Evolutionary conservation across 2,329 filamentous ascomycete species (phyloP).

Genomic region (Rhinocladiella mackenziei): DNA sequence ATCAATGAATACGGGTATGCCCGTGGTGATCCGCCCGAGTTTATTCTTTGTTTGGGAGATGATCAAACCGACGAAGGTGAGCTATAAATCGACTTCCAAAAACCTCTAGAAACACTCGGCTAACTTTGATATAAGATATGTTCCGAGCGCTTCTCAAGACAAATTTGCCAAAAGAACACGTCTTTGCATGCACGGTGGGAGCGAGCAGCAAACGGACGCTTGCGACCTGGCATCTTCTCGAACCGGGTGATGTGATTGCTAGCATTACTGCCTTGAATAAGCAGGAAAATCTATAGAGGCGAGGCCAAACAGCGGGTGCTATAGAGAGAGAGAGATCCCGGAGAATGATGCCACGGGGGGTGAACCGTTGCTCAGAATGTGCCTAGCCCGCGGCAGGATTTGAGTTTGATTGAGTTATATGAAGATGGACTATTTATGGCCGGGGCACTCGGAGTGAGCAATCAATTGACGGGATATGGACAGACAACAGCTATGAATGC

Average conservation of each 20-base stretch:
- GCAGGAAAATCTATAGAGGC: conserved; percentile 17
- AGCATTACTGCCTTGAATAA: conserved; percentile 37
- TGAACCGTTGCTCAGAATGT: too few species aligned
- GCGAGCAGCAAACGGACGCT: conserved; percentile 88
- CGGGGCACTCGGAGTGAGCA: too few species aligned
- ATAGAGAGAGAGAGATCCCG: too few species aligned
- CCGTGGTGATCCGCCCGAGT: conserved; percentile 63
- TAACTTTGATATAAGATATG: conserved; percentile 52
- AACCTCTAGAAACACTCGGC: conserved; percentile 14
- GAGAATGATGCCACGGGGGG: too few species aligned
- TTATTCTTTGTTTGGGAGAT: conserved; percentile 86
- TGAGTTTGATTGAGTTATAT: too few species aligned
- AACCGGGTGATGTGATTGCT: conserved; percentile 82
- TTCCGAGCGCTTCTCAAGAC: conserved; percentile 71
- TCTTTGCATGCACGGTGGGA: conserved; percentile 89
- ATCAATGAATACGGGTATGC: conserved; percentile 65
- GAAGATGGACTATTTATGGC: too few species aligned
- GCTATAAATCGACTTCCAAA: conserved; percentile 18
- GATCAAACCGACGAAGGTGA: conserved; percentile 96
- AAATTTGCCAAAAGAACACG: conserved; percentile 58
- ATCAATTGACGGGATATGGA: too few species aligned
- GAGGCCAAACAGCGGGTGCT: too few species aligned
- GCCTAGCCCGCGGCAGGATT: too few species aligned
- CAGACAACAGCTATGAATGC: too few species aligned
- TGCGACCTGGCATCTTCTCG: conserved; percentile 83